Evolutionary conservation across 305 asterid genomes (phyloP), one percentile per base, ranked within the genome.

Genomic region (Fraxinus greggii): DNA sequence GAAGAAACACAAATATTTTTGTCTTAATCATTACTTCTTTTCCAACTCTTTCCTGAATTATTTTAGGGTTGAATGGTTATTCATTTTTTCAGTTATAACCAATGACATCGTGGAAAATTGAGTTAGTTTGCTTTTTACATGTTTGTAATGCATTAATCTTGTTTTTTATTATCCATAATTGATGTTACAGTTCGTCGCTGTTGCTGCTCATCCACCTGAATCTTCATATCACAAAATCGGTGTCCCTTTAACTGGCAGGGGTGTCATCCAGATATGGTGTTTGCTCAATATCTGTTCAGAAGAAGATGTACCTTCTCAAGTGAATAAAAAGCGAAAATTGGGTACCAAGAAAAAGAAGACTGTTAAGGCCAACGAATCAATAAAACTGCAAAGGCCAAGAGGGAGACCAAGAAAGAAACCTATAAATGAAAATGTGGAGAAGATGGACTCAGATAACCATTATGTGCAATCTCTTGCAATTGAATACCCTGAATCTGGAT

Each of bases 221-320:
- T 94, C 98, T 79, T 87, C 92, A 75, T 92, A 92, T 86, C 97
- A 93, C 91, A 93, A 88, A 87, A 86, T 93, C 78, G 99, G 97
- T 78, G 95, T 90, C 81, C 88, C 93, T 51, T 88, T 93, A 83
- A 87, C 86, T 19, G 99, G 99, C 79, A 89, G 97, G 85, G 99
- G 99, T 78, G 88, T 86, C 80, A 79, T 94, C 86, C 98, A 94
- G 90, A 92, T 96, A 84, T 96, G 99, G 99, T 91, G 98, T 88
- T 79, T 96, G 54, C 83, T 91, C 82, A 86, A 92, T 83, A 76
- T 56, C 61, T 72, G 75, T 82, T 81, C 23, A 75, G 84, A 86
- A 77, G 87, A 81, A 83, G 88, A 86, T 75, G 63, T 29, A 36
- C 84, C 81, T 77, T 76, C 87, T 77, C 85, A 85, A 78, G 85